Base-by-base conservation (phyloP, 768 basidiomycete species). In the Lactifluus volemus region DNA sequence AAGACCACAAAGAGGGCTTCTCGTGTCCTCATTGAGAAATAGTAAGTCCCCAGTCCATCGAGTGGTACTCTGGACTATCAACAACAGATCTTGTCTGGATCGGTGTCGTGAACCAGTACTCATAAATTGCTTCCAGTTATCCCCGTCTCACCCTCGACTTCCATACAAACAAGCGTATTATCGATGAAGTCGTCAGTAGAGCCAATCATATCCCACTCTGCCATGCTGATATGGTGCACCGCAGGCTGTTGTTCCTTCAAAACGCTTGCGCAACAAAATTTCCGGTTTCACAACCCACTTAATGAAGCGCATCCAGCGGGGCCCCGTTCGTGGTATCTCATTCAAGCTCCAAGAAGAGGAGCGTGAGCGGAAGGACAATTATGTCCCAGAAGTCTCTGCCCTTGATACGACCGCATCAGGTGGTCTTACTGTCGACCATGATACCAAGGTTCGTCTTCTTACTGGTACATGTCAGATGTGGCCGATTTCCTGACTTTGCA, bases 301-400 rank as follows among this genome's bases (percentile, higher is more conserved):
- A 75, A 99, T 99, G 97, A 98, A 94, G 84, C 94, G 97, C 72
- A 99, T 99, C 71, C 93, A 97, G 77, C 86, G 86, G 62, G 97
- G 97, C 3, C 97, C 97, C 70, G 97, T 99, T 66, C 92, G 94
- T 67, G 97, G 97, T 70, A 99, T 99, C 75, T 98, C 97, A 59
- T 99, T 98, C 92, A 97, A 98, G 78, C 89, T 99, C 69, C 97
- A 99, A 75, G 97, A 98, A 73, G 97, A 99, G 77, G 97, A 99
- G 79, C 84, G 97, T 64, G 97, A 99, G 78, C 80, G 96, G 70
- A 98, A 98, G 84, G 97, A 99, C 75, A 95, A 98, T 82, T 98
- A 92, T 75, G 96, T 98, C 56, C 97, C 97, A 65, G 97, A 98
- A 72, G 86, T 97, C 42, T 99, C 97, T 55, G 97, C 97, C 44